These are phyloP conservation scores for Arabis hirsuta DNA, from an alignment of 345 rosid genomes.

Conservation along the genomic window DNA sequence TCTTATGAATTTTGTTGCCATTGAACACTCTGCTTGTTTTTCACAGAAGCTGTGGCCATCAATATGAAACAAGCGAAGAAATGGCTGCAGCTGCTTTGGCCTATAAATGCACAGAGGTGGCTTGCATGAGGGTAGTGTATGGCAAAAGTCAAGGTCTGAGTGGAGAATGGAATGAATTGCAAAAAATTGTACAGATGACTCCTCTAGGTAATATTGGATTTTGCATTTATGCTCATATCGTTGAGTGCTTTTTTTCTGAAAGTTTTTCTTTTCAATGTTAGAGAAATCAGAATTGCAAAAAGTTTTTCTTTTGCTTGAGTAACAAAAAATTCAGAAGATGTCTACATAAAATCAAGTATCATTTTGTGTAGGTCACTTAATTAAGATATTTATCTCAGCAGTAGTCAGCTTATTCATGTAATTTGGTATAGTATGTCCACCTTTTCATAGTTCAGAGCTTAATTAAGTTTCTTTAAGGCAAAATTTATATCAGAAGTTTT, in stretches of 20 bases:
- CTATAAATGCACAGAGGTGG: constrained; percentile 86
- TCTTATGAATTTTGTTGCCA: constrained; percentile 18
- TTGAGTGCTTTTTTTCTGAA: constrained; percentile 13
- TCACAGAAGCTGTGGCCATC: constrained; percentile 71
- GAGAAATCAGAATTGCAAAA: constrained; percentile 11
- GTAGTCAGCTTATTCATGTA: constrained; percentile 1
- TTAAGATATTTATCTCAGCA: constrained; percentile 5
- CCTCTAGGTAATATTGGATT: constrained; percentile 59
- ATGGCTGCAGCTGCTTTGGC: constrained; percentile 86
- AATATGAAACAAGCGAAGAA: constrained; percentile 62
- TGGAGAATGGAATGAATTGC: constrained; percentile 63
- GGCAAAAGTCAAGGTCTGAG: constrained; percentile 50
- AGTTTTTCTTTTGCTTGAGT: constrained; percentile 9
- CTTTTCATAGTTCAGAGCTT: not conserved
- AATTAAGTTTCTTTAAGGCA: not conserved
- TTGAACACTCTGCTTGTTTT: constrained; percentile 34
- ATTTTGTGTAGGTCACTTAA: not conserved
- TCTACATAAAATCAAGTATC: not conserved
- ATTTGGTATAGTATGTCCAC: not conserved
- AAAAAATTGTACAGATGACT: constrained; percentile 51
- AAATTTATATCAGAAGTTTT: not conserved
- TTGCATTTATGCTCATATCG: constrained; percentile 15
- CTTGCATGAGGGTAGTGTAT: constrained; percentile 66
- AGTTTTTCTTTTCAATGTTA: constrained; percentile 23
- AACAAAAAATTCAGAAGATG: constrained; percentile 6